Evolutionary conservation across 1,139 yeast genomes (phyloP), one percentile per base, ranked within the genome.

Genomic region (Suhomyces bolitotheri): DNA sequence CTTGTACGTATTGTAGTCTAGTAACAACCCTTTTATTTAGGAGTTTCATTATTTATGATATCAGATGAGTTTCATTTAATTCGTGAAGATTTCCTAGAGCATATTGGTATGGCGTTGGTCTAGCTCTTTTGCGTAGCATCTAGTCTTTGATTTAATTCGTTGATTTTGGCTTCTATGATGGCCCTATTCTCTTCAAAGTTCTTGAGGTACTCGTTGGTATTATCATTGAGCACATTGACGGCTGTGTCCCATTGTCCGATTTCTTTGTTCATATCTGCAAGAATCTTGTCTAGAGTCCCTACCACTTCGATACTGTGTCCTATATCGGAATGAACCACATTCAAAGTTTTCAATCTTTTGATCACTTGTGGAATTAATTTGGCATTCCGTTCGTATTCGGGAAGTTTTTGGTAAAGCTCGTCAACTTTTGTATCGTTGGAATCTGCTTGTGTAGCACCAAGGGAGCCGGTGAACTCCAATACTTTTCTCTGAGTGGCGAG

Each of bases 301-400:
- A 62, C 54, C n/a, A 60, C 53, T 4, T 49, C 46, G 4, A 64
- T 56, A 7, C 60, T 47, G 15, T 45, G 52, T 7, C 63, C 63
- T 22, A 65, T 40, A 16, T 68, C 73, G 5, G 64, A 46, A 47
- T 79, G 83, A 2, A 77, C 58, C 0, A 51, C 54, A 39, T 69
- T 65, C 30, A 79, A 56, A 0, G 73, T 55, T 39, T 70, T 65
- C 21, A 80, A 55, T 25, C 86, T 54, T 10, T 56, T 47, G 3
- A 73, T 36, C 2, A 78, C 36, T 3, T 56, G 49, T 0, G 82
- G 82, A 1, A 77, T 53, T 2, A 56, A 45, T 6, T 50, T 43
- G 12, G 57, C 58, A 24, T 67, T 55, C 2, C 47, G 47, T 22
- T 65, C 66, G n/a, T 76, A 54, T 1, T 58, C 56, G 1, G 64